A percentile compares a stretch with the other conserved stretches of the same genome.
Conservation (phyloP, 1,284 basidiomycete genomes). For the Sanguinoderma infundibulare region DNA sequence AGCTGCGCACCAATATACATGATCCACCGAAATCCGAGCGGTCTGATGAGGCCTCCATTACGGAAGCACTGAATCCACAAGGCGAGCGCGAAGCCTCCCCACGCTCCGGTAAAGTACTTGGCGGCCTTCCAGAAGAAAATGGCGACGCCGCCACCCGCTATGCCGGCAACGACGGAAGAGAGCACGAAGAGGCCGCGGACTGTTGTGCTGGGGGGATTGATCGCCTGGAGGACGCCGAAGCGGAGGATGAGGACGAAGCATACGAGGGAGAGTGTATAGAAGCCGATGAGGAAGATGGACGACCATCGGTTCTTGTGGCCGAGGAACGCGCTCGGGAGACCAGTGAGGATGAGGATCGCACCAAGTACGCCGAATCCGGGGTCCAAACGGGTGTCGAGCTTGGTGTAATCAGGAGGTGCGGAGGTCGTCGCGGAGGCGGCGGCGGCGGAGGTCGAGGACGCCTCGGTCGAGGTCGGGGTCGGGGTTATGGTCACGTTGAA, state of each 20-base stretch:
- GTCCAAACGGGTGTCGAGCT: conserved; percentile 79
- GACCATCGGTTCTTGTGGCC: conserved; percentile 96
- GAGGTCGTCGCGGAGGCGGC: conserved; percentile 50
- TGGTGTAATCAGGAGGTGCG: conserved; percentile 55
- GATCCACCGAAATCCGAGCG: conserved; percentile 84
- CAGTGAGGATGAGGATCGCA: conserved; percentile 86
- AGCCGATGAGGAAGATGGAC: conserved; percentile 91
- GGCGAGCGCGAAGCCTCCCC: conserved; percentile 88
- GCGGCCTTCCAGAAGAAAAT: conserved; percentile 92
- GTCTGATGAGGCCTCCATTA: conserved; percentile 79
- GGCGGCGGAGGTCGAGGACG: conserved; percentile 43
- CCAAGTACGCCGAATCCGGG: conserved; percentile 91
- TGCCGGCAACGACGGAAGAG: conserved; percentile 77
- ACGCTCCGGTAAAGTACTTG: conserved; percentile 85
- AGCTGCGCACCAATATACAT: conserved; percentile 74
- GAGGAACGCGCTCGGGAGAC: conserved; percentile 87
- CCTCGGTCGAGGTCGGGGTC: conserved; percentile 34
- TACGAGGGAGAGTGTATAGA: conserved; percentile 86
- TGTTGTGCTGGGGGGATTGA: conserved; percentile 79
- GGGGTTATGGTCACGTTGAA: conserved; percentile 57
- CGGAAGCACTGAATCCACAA: conserved; percentile 89
- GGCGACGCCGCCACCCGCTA: conserved; percentile 82
- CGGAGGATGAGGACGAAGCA: conserved; percentile 89
- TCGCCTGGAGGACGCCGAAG: conserved; percentile 83
- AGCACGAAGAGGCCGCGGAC: conserved; percentile 91